These are phyloP conservation scores for Alternaria atra DNA, from an alignment of 2,329 filamentous ascomycete species.

Conservation along the genomic window DNA sequence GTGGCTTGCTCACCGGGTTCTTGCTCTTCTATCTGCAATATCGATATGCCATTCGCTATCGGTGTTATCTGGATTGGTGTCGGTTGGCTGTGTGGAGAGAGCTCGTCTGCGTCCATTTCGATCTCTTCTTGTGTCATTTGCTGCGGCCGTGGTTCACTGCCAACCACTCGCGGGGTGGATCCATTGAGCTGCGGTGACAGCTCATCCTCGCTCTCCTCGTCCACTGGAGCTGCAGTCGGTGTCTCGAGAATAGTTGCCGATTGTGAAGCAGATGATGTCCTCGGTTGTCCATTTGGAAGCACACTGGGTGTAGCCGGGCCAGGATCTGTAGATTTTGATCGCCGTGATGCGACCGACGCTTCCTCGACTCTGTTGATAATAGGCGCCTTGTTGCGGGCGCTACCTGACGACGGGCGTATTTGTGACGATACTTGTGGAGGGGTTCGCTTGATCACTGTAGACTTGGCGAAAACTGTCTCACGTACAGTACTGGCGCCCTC, in stretches of 20 bases:
- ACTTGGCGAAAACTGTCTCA: constrained; percentile 17
- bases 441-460: constrained; percentile 21
- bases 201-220: constrained; percentile 41
- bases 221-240: constrained; percentile 21
- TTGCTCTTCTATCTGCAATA: background rate
- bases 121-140: constrained; percentile 16
- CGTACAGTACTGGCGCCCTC: constrained; percentile 27
- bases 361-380: constrained; percentile 7
- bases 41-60: background rate
- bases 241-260: constrained; percentile 23
- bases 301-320: constrained; percentile 37
- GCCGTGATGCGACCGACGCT: constrained; percentile 23
- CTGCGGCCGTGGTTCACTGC: constrained; percentile 8
- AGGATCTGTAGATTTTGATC: constrained; percentile 34
- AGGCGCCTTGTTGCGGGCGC: constrained; percentile 18
- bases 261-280: constrained; percentile 22
- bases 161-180: constrained; percentile 8
- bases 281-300: constrained; percentile 22
- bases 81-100: constrained; percentile 21
- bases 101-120: constrained; percentile 32
- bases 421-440: constrained; percentile 20
- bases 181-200: constrained; percentile 30
- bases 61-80: constrained; percentile 16
- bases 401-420: constrained; percentile 9
- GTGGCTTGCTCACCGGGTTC: background rate